phyloP scores from a whole-genome alignment of 2,329 filamentous ascomycete genomes.

The Macrophomina tecta region DNA sequence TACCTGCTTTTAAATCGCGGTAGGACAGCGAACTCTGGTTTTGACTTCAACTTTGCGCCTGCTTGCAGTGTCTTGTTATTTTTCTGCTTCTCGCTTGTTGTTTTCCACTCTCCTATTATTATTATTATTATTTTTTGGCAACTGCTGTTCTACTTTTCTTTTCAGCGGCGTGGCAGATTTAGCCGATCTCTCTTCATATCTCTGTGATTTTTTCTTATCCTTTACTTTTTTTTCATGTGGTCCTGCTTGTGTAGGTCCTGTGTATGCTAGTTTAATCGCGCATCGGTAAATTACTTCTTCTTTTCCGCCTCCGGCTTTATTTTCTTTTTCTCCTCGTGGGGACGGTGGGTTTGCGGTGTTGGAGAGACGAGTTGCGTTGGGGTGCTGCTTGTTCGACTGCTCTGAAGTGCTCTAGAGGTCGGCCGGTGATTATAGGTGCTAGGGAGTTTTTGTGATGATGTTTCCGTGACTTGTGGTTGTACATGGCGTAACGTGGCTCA shows the following conservation, averaged over 20 bases:
- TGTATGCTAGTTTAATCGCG: slow-evolving; percentile 25
- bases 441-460: background rate
- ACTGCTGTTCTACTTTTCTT: background rate
- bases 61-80: background rate
- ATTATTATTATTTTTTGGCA: background rate
- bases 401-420: background rate
- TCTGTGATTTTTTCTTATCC: background rate
- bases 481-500: background rate
- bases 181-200: background rate
- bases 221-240: background rate
- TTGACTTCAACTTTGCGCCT: background rate
- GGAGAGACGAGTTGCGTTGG: background rate
- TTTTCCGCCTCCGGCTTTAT: background rate
- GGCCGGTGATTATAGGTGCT: background rate
- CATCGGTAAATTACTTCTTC: slow-evolving; percentile 12
- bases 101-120: background rate
- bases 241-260: background rate
- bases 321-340: background rate
- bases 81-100: background rate
- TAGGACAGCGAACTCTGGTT: slow-evolving; percentile 13
- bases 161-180: background rate
- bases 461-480: background rate
- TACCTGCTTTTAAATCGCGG: slow-evolving; percentile 3
- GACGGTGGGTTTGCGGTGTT: background rate
- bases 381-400: background rate